Conservation (phyloP, 2,329 filamentous ascomycete genomes). For the Trichoderma sp. region DNA sequence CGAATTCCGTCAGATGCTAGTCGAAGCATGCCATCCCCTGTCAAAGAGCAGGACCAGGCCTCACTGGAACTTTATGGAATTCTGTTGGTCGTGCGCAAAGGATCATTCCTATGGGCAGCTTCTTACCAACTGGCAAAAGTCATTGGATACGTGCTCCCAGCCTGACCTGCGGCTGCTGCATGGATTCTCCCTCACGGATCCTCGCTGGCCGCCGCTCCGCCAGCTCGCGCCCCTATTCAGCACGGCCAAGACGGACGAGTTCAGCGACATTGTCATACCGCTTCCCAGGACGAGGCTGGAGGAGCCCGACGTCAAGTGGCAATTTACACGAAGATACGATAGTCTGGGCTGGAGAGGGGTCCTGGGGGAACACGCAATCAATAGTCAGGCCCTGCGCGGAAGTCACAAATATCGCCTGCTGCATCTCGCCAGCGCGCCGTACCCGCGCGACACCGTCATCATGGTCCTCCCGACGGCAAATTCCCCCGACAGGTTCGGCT, state of each 20-base stretch:
- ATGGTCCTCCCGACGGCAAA: constrained; percentile 57
- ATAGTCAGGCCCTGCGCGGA: constrained; percentile 63
- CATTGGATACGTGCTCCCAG: constrained; percentile 73
- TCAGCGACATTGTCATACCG: constrained; percentile 78
- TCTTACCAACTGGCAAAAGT: constrained; percentile 65
- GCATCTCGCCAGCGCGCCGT: constrained; percentile 67
- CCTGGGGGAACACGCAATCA: constrained; percentile 59
- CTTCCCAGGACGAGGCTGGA: constrained; percentile 50
- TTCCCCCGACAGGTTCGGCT: constrained; percentile 51
- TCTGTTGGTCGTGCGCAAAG: constrained; percentile 66
- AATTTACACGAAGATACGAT: constrained; percentile 65
- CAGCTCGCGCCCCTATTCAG: constrained; percentile 76
- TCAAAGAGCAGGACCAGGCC: constrained; percentile 63
- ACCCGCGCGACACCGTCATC: constrained; percentile 51
- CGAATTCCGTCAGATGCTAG: constrained; percentile 48
- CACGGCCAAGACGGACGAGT: constrained; percentile 71
- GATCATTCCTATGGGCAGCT: constrained; percentile 71
- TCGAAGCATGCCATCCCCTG: constrained; percentile 62
- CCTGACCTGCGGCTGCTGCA: constrained; percentile 76
- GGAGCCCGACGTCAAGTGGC: constrained; percentile 48
- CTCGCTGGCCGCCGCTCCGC: constrained; percentile 63
- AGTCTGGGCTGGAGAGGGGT: constrained; percentile 76
- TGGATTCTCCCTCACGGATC: constrained; percentile 70
- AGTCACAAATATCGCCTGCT: constrained; percentile 72
- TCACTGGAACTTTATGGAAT: constrained; percentile 65